Evolutionary conservation across 106 monocot genomes (phyloP).

Genomic region (Acanthochlamys bracteata): DNA sequence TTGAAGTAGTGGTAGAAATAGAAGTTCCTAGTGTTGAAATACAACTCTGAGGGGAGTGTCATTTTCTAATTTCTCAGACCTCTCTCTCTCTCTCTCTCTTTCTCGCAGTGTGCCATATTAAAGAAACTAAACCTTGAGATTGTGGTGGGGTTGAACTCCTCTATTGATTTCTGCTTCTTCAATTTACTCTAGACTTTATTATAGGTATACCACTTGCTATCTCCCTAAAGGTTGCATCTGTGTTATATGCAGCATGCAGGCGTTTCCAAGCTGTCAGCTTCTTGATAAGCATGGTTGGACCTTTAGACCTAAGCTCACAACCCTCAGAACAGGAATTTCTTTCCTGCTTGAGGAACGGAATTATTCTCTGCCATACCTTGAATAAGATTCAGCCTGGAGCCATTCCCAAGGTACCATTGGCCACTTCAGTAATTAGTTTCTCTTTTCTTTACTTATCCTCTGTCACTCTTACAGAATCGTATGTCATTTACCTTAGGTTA

Average conservation of each 20-base stretch:
- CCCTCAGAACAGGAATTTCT: slow-evolving; percentile 63
- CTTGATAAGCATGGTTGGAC: slow-evolving; percentile 43
- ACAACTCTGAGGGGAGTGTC: no score
- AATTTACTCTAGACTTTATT: not conserved
- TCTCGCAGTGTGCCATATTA: not conserved
- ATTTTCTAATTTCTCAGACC: no score
- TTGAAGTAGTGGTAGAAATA: no score
- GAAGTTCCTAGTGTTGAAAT: no score
- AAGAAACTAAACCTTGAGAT: no score
- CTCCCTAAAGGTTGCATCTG: not conserved
- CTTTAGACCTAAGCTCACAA: slow-evolving; percentile 26
- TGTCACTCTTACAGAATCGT: not conserved
- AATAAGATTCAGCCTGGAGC: slow-evolving; percentile 73
- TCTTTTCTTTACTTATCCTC: not conserved
- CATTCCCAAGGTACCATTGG: slow-evolving; percentile 35
- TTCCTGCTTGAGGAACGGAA: slow-evolving; percentile 48
- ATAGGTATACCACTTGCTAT: not conserved
- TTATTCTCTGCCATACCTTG: slow-evolving; percentile 59
- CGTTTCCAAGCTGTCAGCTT: slow-evolving; percentile 52
- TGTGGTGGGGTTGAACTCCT: not conserved
- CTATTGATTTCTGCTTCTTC: not conserved
- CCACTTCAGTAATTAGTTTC: not conserved
- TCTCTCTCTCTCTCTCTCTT: not conserved
- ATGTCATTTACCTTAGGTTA: slow-evolving; percentile 23
- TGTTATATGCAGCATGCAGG: slow-evolving; percentile 32